Evolutionary conservation across 352 stramenopile genomes (phyloP).

Genomic region (Plasmopara viticola): DNA sequence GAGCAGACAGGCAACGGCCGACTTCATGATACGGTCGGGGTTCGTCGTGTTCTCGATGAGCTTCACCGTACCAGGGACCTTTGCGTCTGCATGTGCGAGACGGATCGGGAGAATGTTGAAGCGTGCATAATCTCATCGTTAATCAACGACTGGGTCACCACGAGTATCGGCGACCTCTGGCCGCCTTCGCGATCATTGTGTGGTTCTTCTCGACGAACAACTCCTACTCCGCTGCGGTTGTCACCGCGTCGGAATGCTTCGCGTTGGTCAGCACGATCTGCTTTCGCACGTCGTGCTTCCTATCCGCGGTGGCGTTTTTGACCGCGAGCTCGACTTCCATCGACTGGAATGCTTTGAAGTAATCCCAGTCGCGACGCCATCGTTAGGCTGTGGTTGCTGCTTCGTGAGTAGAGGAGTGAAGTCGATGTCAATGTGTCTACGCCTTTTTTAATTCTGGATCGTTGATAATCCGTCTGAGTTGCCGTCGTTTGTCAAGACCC

Average conservation of each 20-base stretch:
- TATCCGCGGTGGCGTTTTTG: no score
- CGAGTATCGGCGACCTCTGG: neutral
- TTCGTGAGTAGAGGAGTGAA: neutral
- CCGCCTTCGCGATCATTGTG: neutral
- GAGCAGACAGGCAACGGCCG: no score
- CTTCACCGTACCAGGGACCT: no score
- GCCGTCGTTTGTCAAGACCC: no score
- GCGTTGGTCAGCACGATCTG: neutral
- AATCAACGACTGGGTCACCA: neutral
- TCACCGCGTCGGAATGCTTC: neutral
- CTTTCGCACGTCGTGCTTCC: neutral
- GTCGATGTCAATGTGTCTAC: no score
- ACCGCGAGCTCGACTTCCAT: no score
- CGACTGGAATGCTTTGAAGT: neutral
- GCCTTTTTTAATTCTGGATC: no score
- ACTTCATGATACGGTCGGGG: no score
- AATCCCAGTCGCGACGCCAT: neutral
- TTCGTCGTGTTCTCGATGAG: no score
- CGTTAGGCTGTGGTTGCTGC: neutral
- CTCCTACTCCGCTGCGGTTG: neutral
- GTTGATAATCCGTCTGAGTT: no score
- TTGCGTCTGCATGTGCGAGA: no score
- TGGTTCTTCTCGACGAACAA: neutral
- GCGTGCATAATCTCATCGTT: neutral
- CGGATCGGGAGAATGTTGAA: no score